Evolutionary conservation across 1,284 basidiomycete genomes (phyloP), one percentile per base, ranked within the genome.

Genomic region (Sporisorium exsertum): DNA sequence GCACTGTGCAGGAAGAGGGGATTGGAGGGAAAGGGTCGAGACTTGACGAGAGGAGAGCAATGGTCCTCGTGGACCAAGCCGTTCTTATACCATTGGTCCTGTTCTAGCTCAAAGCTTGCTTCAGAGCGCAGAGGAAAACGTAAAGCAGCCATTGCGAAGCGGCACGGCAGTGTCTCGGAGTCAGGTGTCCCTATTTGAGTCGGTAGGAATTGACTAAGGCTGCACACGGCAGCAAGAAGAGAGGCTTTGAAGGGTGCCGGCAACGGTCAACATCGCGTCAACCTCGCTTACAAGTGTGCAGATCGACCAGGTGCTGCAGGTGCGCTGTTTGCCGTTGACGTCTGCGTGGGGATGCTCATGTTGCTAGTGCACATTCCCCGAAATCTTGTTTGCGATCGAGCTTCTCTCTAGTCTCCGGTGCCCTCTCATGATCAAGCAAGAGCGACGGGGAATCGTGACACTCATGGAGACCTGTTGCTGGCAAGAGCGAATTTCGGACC

Each of bases 31-130:
- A 42, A 15, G 26, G 49, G 49, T 32, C 22, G 59, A 20, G 37
- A 40, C 37, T 40, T 40, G 37, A n/a, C 37, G 18, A 40, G 18
- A 40, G 37, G 37, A n/a, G 37, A 16, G 37, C 18, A 27, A 29
- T 18, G 16, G 10, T 35, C 33, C 52, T 49, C 33, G 18, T 22
- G 37, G 53, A 43, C 12, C 12, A 15, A n/a, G 20, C 54, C 15
- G 43, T 29, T 62, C 46, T 62, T 62, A 62, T 61, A 49, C 32
- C 12, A 27, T 40, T n/a, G n/a, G 37, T 15, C 27, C 22, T n/a
- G 20, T 27, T 32, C 49, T 50, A 20, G 20, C n/a, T 32, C 47
- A 50, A 47, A 50, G 49, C n/a, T 33, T 12, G n/a, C 10, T 18
- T 50, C 32, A 4, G 24, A n/a, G 15, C 32, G 26, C 15, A 6